These are phyloP conservation scores for Daldinia caldariorum DNA, from an alignment of 495 filamentous ascomycete genomes.

Conservation along the genomic window DNA sequence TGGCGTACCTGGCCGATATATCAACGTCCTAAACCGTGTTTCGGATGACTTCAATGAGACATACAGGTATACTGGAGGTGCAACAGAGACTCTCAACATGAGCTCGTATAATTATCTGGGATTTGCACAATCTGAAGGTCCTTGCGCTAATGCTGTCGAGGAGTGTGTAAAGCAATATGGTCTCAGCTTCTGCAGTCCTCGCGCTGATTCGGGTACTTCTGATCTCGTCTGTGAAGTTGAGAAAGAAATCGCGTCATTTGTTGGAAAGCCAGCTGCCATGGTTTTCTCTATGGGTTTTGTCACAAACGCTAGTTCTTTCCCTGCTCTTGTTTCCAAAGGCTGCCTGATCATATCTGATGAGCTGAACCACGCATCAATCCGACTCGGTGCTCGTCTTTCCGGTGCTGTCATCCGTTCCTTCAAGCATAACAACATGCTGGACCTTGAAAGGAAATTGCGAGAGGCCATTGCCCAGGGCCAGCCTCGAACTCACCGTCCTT, in stretches of 20 bases:
- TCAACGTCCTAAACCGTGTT: slow-evolving; percentile 87
- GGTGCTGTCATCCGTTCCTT: slow-evolving; percentile 95
- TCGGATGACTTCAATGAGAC: slow-evolving; percentile 88
- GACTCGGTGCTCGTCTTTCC: slow-evolving; percentile 91
- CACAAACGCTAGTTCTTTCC: slow-evolving; percentile 91
- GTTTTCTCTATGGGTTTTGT: slow-evolving; percentile 99
- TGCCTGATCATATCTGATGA: slow-evolving; percentile 95
- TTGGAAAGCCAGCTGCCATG: slow-evolving; percentile 93
- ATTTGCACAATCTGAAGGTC: slow-evolving; percentile 96
- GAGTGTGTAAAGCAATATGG: slow-evolving; percentile 85
- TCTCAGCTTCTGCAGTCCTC: slow-evolving; percentile 79
- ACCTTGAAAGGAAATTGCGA: slow-evolving; percentile 83
- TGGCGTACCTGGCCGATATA: slow-evolving; percentile 92
- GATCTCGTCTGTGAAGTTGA: slow-evolving; percentile 91
- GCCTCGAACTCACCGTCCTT: slow-evolving; percentile 93
- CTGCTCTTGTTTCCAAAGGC: slow-evolving; percentile 88
- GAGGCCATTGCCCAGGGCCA: slow-evolving; percentile 96
- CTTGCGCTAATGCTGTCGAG: slow-evolving; percentile 94
- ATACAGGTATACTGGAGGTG: slow-evolving; percentile 87
- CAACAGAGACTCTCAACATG: slow-evolving; percentile 96
- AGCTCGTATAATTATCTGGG: slow-evolving; percentile 99
- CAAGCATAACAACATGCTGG: slow-evolving; percentile 94
- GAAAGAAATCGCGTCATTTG: slow-evolving; percentile 85
- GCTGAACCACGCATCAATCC: slow-evolving; percentile 96
- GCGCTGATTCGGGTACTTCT: slow-evolving; percentile 84